These are phyloP conservation scores for Lactarius hatsudake DNA, from an alignment of 768 basidiomycete species.

Conservation along the genomic window DNA sequence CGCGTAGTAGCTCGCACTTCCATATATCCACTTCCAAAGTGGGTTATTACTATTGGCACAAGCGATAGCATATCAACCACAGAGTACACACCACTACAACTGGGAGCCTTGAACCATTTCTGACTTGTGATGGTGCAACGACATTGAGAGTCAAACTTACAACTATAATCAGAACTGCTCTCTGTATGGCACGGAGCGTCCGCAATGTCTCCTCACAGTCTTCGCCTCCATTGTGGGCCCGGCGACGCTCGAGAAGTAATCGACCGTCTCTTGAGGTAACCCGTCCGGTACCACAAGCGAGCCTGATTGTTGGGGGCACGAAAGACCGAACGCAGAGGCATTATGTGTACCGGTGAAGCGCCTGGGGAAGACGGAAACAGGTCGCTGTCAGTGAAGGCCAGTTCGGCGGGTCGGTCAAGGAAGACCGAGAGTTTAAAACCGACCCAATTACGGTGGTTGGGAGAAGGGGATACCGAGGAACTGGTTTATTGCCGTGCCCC, in stretches of 20 bases:
- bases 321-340: constrained; percentile 25
- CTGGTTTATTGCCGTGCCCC: constrained; percentile 30
- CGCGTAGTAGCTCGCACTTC: constrained; percentile 14
- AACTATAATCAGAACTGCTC: background rate
- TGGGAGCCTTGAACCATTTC: constrained; percentile 19
- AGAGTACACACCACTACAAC: constrained; percentile 29
- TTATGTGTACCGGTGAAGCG: constrained; percentile 19
- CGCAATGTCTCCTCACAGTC: constrained; percentile 25
- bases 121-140: constrained; percentile 20
- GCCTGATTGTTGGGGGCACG: constrained; percentile 29
- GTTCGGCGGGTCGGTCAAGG: background rate
- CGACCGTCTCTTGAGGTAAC: background rate
- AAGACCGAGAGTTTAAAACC: background rate
- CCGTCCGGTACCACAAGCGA: background rate
- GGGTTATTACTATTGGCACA: background rate
- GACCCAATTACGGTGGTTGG: constrained; percentile 33
- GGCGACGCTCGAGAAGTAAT: background rate
- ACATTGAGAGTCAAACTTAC: constrained; percentile 30
- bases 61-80: background rate
- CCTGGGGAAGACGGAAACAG: constrained; percentile 37
- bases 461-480: constrained; percentile 45
- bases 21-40: constrained; percentile 29
- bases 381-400: constrained; percentile 28
- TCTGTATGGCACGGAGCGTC: background rate
- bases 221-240: constrained; percentile 10